Percentiles rank a stretch among this genome's conserved stretches.
Conservation (phyloP, 2,329 filamentous ascomycete genomes). For the Capronia epimyces region DNA sequence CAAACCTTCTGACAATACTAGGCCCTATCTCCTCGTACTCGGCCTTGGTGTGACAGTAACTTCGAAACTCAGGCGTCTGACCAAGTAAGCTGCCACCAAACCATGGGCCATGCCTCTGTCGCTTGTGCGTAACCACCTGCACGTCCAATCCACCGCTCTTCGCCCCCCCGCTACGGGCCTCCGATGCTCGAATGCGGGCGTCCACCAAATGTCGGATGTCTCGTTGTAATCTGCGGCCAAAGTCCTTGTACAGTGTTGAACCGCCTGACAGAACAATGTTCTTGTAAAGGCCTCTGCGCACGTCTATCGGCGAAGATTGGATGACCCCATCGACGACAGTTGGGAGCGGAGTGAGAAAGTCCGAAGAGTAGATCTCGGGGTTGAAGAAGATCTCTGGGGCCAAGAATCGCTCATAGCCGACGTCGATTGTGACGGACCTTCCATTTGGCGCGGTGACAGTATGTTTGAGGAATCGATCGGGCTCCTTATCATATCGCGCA, state of each 20-base stretch:
- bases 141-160: constrained; percentile 93
- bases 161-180: constrained; percentile 83
- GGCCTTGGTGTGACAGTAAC: constrained; percentile 91
- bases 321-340: constrained; percentile 94
- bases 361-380: constrained; percentile 97
- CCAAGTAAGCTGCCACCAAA: constrained; percentile 95
- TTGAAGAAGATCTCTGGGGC: constrained; percentile 99
- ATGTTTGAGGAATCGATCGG: constrained; percentile 85
- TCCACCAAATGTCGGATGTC: constrained; percentile 97
- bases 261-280: constrained; percentile 98
- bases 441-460: constrained; percentile 80
- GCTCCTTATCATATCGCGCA: constrained; percentile 85
- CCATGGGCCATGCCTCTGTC: constrained; percentile 96
- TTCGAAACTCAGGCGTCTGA: constrained; percentile 96
- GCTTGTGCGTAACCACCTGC: constrained; percentile 94
- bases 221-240: constrained; percentile 88
- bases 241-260: constrained; percentile 97
- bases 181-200: constrained; percentile 83
- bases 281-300: constrained; percentile 95
- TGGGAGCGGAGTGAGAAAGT: constrained; percentile 92
- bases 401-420: constrained; percentile 96
- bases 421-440: constrained; percentile 76
- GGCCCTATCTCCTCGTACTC: constrained; percentile 94
- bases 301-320: constrained; percentile 95
- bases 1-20: constrained; percentile 91